These are phyloP conservation scores for Colletotrichum simmondsii DNA, from an alignment of 2,329 filamentous ascomycete genomes.

Conservation along the genomic window DNA sequence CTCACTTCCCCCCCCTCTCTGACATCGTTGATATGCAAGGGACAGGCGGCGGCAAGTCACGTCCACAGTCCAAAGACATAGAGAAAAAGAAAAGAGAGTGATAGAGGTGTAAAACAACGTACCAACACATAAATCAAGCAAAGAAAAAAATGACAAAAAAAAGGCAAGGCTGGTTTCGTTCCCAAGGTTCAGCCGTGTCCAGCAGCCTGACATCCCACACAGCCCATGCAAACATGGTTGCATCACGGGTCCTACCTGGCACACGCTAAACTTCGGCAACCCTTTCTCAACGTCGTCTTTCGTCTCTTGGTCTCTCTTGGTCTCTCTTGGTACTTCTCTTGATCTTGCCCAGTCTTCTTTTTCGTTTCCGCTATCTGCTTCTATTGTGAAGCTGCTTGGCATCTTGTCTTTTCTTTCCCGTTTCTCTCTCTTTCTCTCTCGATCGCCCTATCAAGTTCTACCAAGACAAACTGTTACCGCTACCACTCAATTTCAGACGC, in stretches of 20 bases:
- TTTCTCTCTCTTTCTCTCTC: background rate
- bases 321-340: background rate
- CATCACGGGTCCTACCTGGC: background rate
- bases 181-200: background rate
- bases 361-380: constrained; percentile 6
- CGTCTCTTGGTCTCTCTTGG: constrained; percentile 1
- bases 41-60: background rate
- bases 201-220: background rate
- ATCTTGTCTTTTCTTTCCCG: constrained; percentile 18
- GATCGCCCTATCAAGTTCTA: too few species aligned
- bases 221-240: too few species aligned
- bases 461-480: too few species aligned
- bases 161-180: background rate
- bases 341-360: background rate
- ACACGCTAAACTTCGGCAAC: background rate
- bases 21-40: background rate
- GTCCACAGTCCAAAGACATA: too few species aligned
- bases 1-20: background rate
- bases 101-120: background rate
- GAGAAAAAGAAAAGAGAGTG: background rate
- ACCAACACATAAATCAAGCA: background rate
- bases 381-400: background rate
- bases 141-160: background rate
- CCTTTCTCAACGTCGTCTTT: constrained; percentile 9
- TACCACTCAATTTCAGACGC: constrained; percentile 12